Conservation (phyloP, 2,329 filamentous ascomycete species). For the Fusarium transvaalense region DNA sequence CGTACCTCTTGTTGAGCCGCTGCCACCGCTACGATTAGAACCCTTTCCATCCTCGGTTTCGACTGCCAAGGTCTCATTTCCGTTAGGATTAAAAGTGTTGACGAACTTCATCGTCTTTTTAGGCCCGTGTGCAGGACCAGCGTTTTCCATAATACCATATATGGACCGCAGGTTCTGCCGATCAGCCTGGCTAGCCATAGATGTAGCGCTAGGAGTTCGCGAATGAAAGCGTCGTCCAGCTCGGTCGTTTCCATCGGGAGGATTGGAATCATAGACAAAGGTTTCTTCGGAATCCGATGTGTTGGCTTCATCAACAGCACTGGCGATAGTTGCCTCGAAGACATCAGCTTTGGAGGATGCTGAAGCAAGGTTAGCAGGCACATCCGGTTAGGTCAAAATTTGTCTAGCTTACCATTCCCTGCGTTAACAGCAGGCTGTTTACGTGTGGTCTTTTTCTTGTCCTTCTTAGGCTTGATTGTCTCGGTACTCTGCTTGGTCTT, state of each 20-base stretch:
- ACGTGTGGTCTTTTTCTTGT: conserved; percentile 83
- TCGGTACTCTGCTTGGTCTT: conserved; percentile 92
- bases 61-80: conserved; percentile 62
- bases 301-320: conserved; percentile 93
- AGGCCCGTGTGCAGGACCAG: conserved; percentile 55
- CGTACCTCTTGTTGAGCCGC: conserved; percentile 73
- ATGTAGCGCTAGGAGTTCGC: conserved; percentile 93
- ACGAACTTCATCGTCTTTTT: conserved; percentile 98
- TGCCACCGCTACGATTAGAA: conserved; percentile 67
- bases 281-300: conserved; percentile 98
- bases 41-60: conserved; percentile 77
- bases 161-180: conserved; percentile 72
- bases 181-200: conserved; percentile 79
- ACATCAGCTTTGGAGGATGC: conserved; percentile 87
- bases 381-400: conserved; percentile 27
- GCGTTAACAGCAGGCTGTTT: conserved; percentile 79
- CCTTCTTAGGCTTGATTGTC: conserved; percentile 93
- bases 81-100: conserved; percentile 77
- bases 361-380: conserved; percentile 28
- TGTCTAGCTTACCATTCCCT: conserved; percentile 70
- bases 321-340: conserved; percentile 97
- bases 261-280: conserved; percentile 99
- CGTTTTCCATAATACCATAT: conserved; percentile 73
- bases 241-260: conserved; percentile 74
- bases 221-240: conserved; percentile 84